Percentiles rank a stretch among this genome's conserved stretches.
Evolutionary conservation across 352 stramenopile species (phyloP).

Genomic region (Nothophytophthora sp.): DNA sequence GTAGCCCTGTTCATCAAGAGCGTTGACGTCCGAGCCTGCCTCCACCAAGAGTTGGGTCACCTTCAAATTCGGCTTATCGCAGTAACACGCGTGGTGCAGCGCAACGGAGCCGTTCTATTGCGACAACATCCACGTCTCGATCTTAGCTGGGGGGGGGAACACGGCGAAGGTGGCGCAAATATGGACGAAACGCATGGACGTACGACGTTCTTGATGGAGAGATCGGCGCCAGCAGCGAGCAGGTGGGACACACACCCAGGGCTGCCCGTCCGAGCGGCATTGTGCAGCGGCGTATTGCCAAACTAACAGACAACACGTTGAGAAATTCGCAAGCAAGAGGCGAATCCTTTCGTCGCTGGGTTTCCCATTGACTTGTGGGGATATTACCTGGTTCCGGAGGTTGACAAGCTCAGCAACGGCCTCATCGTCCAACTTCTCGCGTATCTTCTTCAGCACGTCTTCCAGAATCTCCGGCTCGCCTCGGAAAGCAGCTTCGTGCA

Average conservation of each 20-base stretch:
- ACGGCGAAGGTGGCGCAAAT: too few relatives aligned
- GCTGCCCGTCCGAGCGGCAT: constrained; percentile 62
- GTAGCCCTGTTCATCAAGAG: constrained; percentile 55
- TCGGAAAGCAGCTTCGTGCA: constrained; percentile 69
- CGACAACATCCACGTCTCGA: too few relatives aligned
- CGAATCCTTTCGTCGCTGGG: not conserved
- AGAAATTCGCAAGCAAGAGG: too few relatives aligned
- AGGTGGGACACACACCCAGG: constrained; percentile 48
- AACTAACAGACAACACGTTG: constrained; percentile 42
- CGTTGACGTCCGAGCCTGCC: constrained; percentile 66
- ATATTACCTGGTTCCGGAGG: constrained; percentile 63
- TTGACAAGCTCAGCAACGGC: constrained; percentile 41
- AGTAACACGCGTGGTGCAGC: constrained; percentile 82
- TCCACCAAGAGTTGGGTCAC: constrained; percentile 59
- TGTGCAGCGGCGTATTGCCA: constrained; percentile 78
- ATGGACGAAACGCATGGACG: not conserved
- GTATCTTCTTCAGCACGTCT: constrained; percentile 50
- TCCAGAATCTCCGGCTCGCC: constrained; percentile 53
- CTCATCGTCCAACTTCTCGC: constrained; percentile 42
- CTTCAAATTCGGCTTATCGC: constrained; percentile 49
- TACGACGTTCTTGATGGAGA: constrained; percentile 58
- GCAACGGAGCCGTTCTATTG: constrained; percentile 67
- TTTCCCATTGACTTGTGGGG: too few relatives aligned
- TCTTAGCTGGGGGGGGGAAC: too few relatives aligned
- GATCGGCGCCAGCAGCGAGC: constrained; percentile 46